phyloP scores from a whole-genome alignment of 2,329 filamentous ascomycete genomes.

The Fusarium heterosporum region DNA sequence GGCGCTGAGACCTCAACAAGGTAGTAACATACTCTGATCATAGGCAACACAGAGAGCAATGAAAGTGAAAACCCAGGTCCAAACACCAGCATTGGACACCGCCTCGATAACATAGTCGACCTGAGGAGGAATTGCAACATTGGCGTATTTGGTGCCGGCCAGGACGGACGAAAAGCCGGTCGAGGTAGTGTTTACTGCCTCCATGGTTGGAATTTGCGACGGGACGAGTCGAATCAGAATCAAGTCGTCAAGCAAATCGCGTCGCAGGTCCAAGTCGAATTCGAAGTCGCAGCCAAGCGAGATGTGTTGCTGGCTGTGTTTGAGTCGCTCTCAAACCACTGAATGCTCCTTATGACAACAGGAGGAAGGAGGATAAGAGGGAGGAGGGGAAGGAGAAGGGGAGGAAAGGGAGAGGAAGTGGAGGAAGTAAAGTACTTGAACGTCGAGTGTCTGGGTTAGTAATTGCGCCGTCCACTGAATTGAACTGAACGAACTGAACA shows the following conservation, averaged over 20 bases:
- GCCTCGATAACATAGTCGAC: conserved; percentile 66
- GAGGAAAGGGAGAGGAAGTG: conserved; percentile 5
- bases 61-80: conserved; percentile 76
- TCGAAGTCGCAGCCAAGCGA: conserved; percentile 24
- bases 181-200: conserved; percentile 71
- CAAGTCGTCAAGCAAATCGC: conserved; percentile 1
- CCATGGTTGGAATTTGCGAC: conserved; percentile 54
- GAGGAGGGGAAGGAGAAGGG: conserved; percentile 4
- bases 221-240: conserved; percentile 5
- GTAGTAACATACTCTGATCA: conserved; percentile 80
- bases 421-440: conserved; percentile 22
- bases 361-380: not conserved
- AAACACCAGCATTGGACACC: conserved; percentile 67
- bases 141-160: conserved; percentile 68
- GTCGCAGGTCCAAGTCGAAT: conserved; percentile 30
- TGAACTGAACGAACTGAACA: not conserved
- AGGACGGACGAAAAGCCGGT: conserved; percentile 75
- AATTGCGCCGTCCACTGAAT: conserved; percentile 27
- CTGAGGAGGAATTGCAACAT: conserved; percentile 64
- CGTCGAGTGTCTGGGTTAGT: conserved; percentile 29
- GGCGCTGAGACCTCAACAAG: not conserved
- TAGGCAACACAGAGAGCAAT: conserved; percentile 80
- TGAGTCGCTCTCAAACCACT: conserved; percentile 33
- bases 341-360: conserved; percentile 28
- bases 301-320: conserved; percentile 8